These are phyloP conservation scores for Xylaria bambusicola DNA, from an alignment of 495 filamentous ascomycete species.

Conservation along the genomic window DNA sequence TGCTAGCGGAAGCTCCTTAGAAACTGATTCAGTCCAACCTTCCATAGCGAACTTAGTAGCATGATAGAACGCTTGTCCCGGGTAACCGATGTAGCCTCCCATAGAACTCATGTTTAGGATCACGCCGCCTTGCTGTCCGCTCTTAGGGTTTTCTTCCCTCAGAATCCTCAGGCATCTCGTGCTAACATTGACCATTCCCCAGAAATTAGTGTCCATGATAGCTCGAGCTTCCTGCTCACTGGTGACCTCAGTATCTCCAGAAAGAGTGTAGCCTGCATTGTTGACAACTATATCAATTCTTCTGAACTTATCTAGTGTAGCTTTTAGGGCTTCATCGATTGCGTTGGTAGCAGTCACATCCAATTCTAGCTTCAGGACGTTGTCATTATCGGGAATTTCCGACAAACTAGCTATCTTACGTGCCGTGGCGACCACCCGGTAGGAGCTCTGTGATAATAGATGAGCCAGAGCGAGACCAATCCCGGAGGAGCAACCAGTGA, in stretches of 20 bases:
- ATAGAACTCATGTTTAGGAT: slow-evolving; percentile 57
- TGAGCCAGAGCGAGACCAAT: slow-evolving; percentile 49
- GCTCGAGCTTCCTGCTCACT: slow-evolving; percentile 39
- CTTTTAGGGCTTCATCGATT: slow-evolving; percentile 44
- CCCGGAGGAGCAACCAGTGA: slow-evolving; percentile 54
- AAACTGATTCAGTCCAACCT: slow-evolving; percentile 55
- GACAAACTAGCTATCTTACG: slow-evolving; percentile 39
- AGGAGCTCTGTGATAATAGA: slow-evolving; percentile 37
- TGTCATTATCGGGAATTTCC: slow-evolving; percentile 36
- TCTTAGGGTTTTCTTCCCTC: slow-evolving; percentile 41
- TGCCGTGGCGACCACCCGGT: slow-evolving; percentile 54
- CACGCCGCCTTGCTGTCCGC: slow-evolving; percentile 45
- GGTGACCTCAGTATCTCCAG: slow-evolving; percentile 50
- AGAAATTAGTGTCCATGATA: slow-evolving; percentile 58
- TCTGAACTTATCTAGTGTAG: slow-evolving; percentile 40
- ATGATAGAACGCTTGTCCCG: slow-evolving; percentile 54
- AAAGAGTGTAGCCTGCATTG: slow-evolving; percentile 55
- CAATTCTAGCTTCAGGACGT: slow-evolving; percentile 47
- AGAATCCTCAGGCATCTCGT: slow-evolving; percentile 49
- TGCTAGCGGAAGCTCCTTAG: slow-evolving; percentile 48
- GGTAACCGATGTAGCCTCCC: slow-evolving; percentile 50
- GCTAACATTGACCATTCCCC: slow-evolving; percentile 49
- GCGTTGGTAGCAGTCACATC: slow-evolving; percentile 45
- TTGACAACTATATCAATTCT: slow-evolving; percentile 59
- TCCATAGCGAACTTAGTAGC: slow-evolving; percentile 56